Evolutionary conservation across 176 grass and related monocot species (phyloP).

Genomic region (Areca catechu): DNA sequence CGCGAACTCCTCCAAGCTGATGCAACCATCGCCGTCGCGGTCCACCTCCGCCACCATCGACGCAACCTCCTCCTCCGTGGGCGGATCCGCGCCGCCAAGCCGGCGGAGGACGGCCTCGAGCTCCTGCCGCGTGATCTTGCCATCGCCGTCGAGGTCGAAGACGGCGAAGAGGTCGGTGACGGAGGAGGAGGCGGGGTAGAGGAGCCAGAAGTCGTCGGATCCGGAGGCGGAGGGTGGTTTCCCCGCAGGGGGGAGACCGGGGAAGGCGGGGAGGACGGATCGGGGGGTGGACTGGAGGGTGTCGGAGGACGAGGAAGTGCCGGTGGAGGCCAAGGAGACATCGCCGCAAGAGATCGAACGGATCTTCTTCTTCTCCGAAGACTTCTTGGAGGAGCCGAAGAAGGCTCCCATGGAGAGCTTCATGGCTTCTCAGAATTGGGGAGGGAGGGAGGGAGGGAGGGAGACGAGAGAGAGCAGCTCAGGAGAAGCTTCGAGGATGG

Average conservation of each 20-base stretch:
- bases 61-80: slow-evolving; percentile 56
- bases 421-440: slow-evolving; percentile 20
- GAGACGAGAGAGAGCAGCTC: neutral
- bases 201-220: no score
- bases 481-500: neutral
- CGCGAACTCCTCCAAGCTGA: slow-evolving; percentile 26
- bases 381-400: slow-evolving; percentile 26
- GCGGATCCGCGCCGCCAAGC: slow-evolving; percentile 38
- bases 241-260: neutral
- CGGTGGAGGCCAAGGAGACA: slow-evolving; percentile 40
- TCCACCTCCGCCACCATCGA: slow-evolving; percentile 41
- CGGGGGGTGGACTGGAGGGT: slow-evolving; percentile 17
- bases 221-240: no score
- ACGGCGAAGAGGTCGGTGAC: slow-evolving; percentile 7
- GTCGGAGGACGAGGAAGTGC: slow-evolving; percentile 24
- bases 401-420: slow-evolving; percentile 64
- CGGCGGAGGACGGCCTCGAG: slow-evolving; percentile 73
- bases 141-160: slow-evolving; percentile 19
- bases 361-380: slow-evolving; percentile 7
- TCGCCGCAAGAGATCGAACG: slow-evolving; percentile 38
- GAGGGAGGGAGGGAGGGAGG: neutral
- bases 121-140: slow-evolving; percentile 58
- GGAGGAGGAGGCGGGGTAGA: neutral
- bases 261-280: slow-evolving; percentile 29
- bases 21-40: slow-evolving; percentile 38